Base-by-base conservation (phyloP, 73 alveolate species). In the Stentor coeruleus region DNA sequence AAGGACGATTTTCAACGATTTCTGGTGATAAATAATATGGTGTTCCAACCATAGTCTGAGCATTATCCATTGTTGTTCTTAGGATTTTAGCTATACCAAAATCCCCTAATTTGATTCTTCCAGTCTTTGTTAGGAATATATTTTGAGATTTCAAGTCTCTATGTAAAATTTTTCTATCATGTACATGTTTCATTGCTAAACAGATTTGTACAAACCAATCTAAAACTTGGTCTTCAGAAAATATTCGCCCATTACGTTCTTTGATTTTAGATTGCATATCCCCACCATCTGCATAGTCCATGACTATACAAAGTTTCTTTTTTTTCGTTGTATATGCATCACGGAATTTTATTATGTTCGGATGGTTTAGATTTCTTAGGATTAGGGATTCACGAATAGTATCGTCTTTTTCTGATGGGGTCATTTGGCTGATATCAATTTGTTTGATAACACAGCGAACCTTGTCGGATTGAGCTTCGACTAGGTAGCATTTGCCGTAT, bases 201-300 rank as follows among this genome's bases (percentile, higher is more conserved):
- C 95, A 89, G 30, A 89, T 85, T 81, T 91, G 79, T n/a, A 96
- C 82, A 74, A 89, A 89, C 92, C 90, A 89, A 28, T 86, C 91
- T 58, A 91, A 82, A 3, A 91, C 76, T 58, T 87, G 15, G 39
- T 90, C 76, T 74, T 87, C 96, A 38, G 89, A 38, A 33, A 87
- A 86, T 58, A 38, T 28, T 84, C 87, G 60, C 38, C 90, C 86
- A n/a, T 86, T 76, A 81, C 84, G 81, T 77, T 93, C 82, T 76
- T 91, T 66, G 6, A 87, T 82, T 82, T 83, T 89, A 31, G 39
- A 59, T 42, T 82, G 79, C 33, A 89, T 40, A 75, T 89, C 95
- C 11, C 95, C 95, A 55, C 90, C 95, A 84, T 94, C 98, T 35
- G 97, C 97, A 87, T 84, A 94, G 74, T 94, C 98, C 91, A 87